Conservation (phyloP, 768 basidiomycete genomes). For the Tricholoma matsutake region DNA sequence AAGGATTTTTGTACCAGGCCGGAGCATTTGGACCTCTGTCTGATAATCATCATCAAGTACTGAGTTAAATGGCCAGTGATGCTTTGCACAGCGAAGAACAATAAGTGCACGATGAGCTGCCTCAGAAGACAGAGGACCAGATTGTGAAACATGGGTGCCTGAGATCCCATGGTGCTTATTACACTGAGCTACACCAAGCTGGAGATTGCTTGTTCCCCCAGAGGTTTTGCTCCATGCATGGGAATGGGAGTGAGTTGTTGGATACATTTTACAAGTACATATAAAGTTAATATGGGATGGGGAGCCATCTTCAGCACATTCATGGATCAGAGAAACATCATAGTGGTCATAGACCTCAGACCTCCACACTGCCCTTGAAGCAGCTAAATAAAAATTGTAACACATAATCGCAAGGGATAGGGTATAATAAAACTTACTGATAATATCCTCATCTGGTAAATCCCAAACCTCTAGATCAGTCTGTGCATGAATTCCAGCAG, state of each 20-base stretch:
- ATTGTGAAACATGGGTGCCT: not conserved
- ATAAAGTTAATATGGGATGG: constrained; percentile 8
- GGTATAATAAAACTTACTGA: not conserved
- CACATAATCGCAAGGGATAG: not conserved
- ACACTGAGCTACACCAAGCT: constrained; percentile 10
- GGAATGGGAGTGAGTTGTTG: constrained; percentile 4
- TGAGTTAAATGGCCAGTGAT: constrained; percentile 22
- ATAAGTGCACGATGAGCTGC: too few species aligned
- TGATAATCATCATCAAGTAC: constrained; percentile 27
- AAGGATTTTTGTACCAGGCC: too few species aligned
- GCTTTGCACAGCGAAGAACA: constrained; percentile 22
- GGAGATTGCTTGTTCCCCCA: constrained; percentile 24
- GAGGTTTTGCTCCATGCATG: constrained; percentile 12
- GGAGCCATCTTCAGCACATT: not conserved
- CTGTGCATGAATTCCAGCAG: too few species aligned
- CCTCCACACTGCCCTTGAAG: constrained; percentile 1
- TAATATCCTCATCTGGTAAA: not conserved
- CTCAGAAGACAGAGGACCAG: constrained; percentile 8
- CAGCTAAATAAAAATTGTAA: not conserved
- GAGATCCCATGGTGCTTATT: too few species aligned
- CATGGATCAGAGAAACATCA: constrained; percentile 14
- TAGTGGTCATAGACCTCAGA: constrained; percentile 19
- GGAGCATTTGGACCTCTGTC: constrained; percentile 27
- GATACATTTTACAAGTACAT: too few species aligned
- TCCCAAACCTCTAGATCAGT: too few species aligned